Conservation (phyloP, 352 stramenopile species). For the Pythium coloratum region DNA sequence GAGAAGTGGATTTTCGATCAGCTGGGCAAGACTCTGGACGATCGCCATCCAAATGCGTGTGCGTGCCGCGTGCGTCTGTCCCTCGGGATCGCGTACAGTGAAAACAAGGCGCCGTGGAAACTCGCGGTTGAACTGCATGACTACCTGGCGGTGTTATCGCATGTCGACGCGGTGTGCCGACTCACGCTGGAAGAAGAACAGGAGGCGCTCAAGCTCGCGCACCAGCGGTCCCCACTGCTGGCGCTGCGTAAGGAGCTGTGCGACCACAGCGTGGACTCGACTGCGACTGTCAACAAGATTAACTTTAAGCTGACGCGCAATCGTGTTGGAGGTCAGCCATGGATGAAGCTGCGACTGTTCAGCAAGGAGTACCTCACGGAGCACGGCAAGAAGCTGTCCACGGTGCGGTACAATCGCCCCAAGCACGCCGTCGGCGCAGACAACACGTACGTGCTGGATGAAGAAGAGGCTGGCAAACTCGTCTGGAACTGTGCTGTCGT, state of each 20-base stretch:
- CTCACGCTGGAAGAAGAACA: conserved; percentile 95
- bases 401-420: conserved; percentile 80
- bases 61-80: conserved; percentile 92
- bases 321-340: conserved; percentile 81
- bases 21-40: conserved; percentile 93
- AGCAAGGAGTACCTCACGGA: conserved; percentile 70
- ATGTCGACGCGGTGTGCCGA: conserved; percentile 92
- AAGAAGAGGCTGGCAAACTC: conserved; percentile 77
- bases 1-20: conserved; percentile 98
- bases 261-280: conserved; percentile 41
- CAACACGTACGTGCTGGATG: conserved; percentile 70
- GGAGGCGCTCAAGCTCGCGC: conserved; percentile 81
- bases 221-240: conserved; percentile 69
- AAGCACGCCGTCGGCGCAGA: conserved; percentile 54
- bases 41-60: conserved; percentile 94
- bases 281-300: conserved; percentile 22
- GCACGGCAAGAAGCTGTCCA: conserved; percentile 82
- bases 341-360: conserved; percentile 82
- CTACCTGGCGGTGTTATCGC: conserved; percentile 89
- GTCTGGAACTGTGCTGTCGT: conserved; percentile 84
- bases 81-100: conserved; percentile 87
- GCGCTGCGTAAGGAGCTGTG: conserved; percentile 69
- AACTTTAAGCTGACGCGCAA: conserved; percentile 68
- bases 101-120: conserved; percentile 91
- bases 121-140: conserved; percentile 72